Base-by-base conservation (phyloP, 2,329 filamentous ascomycete genomes). In the Pezicula neosporulosa region DNA sequence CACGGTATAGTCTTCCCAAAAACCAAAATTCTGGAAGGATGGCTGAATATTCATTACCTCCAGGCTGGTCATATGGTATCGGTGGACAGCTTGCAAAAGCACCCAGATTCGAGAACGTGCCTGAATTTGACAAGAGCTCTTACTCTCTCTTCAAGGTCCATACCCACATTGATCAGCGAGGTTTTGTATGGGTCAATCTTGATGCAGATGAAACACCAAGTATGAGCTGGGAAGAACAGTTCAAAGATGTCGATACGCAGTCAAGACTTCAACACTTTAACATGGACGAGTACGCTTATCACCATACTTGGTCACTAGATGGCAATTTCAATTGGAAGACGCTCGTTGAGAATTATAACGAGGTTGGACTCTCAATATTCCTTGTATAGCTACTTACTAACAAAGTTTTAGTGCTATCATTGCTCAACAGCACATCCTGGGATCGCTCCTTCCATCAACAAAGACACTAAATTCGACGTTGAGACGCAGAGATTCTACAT, bases 311-410 rank as follows among this genome's bases (percentile, higher is more conserved):
- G 66, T 65, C 68, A 6, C 60, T 69, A 51, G 61, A 65, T 7
- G 61, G 67, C 2, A 61, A 66, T 1, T 67, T 68, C 44, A 72
- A 72, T 53, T 73, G 71, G 70, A 73, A 73, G 52, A 58, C 57
- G 3, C 60, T 73, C 4, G 64, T 69, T 27, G 76, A 78, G 55
- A 78, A 78, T 61, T 78, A 75, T 65, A 78, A 78, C 60, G 75
- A 47, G 8, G 44, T 46, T 10, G 15, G 44, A 4, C 15, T 15
- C 2, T 30, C n/a, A 30, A 5, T 30, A 3, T 28, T 15, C 6
- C 12, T 37, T 16, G n/a, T 13, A 37, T 4, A 13, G n/a, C 6
- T 3, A 4, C 3, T 37, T 37, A 13, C 12, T 13, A 13, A 13
- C 35, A 13, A 37, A 37, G n/a, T 3, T 3, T 3, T 37, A 73